phyloP scores from a whole-genome alignment of 176 grass and related monocot genomes.

The Raddia guianensis region DNA sequence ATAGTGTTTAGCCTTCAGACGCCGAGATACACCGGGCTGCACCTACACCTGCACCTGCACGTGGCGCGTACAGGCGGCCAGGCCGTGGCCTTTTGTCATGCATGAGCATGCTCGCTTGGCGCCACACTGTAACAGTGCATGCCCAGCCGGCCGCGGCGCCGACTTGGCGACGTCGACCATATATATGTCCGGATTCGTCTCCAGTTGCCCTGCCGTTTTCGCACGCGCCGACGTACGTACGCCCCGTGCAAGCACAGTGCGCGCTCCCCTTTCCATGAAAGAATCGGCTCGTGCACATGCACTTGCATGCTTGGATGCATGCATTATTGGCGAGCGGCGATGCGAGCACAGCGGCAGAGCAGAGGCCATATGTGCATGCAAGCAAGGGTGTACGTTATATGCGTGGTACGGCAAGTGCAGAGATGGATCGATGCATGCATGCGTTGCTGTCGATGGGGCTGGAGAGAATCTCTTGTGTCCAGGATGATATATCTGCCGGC shows the following conservation, averaged over 20 bases:
- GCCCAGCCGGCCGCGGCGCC: not conserved
- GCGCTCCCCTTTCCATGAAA: not conserved
- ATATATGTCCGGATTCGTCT: not conserved
- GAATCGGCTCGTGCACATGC: not conserved
- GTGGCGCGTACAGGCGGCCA: too few species aligned
- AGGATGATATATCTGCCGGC: not conserved
- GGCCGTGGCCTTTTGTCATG: too few species aligned
- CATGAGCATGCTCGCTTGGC: too few species aligned
- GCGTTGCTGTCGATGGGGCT: not conserved
- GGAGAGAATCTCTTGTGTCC: not conserved
- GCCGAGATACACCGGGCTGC: too few species aligned
- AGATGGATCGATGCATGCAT: not conserved
- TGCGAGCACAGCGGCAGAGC: not conserved
- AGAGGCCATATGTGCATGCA: not conserved
- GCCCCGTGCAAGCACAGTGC: not conserved
- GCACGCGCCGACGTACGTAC: not conserved
- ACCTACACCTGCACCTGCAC: too few species aligned
- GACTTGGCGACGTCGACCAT: slow-evolving; percentile 2
- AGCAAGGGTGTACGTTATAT: not conserved
- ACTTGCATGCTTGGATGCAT: too few species aligned
- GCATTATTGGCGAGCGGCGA: not conserved
- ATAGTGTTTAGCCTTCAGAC: too few species aligned
- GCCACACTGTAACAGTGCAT: too few species aligned
- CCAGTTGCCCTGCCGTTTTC: not conserved
- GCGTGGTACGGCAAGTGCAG: not conserved